Conservation (phyloP, 352 stramenopile genomes). For the Globisporangium megalacanthum region DNA sequence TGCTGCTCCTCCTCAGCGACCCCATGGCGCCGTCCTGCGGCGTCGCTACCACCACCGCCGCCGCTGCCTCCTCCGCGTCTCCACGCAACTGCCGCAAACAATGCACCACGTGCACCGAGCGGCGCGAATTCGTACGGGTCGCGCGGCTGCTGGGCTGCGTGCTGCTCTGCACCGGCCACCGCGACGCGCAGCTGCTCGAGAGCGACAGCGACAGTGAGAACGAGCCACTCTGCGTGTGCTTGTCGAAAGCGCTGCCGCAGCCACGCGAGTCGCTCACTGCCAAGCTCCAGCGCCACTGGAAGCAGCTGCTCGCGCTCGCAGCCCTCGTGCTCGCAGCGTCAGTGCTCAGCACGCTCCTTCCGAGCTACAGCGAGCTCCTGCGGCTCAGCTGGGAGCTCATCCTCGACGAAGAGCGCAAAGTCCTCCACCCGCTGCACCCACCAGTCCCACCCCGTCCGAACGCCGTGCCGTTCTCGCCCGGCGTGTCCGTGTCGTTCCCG, state of each 20-base stretch:
- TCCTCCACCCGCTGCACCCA: neutral
- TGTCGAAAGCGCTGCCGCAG: conserved; percentile 1
- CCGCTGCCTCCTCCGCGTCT: neutral
- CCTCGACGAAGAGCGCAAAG: neutral
- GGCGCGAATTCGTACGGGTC: conserved; percentile 3
- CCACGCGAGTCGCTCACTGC: neutral
- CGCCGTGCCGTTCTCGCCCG: neutral
- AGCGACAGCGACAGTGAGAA: neutral
- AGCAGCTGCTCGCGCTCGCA: neutral
- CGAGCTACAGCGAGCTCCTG: neutral
- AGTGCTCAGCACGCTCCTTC: neutral
- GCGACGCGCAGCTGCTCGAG: neutral
- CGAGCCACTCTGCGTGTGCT: neutral
- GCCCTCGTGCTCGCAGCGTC: neutral
- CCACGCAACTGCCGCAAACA: neutral
- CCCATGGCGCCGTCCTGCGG: neutral
- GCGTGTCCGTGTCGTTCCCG: conserved; percentile 7
- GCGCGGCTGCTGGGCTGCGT: conserved; percentile 7
- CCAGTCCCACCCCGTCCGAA: neutral
- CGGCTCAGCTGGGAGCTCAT: neutral
- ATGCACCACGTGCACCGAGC: neutral
- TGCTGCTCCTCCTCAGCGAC: neutral
- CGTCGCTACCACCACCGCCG: neutral
- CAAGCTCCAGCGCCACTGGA: conserved; percentile 7
- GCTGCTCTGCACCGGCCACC: neutral